Conservation (phyloP, 139 green algal genomes). For the Asterochloris erici region DNA sequence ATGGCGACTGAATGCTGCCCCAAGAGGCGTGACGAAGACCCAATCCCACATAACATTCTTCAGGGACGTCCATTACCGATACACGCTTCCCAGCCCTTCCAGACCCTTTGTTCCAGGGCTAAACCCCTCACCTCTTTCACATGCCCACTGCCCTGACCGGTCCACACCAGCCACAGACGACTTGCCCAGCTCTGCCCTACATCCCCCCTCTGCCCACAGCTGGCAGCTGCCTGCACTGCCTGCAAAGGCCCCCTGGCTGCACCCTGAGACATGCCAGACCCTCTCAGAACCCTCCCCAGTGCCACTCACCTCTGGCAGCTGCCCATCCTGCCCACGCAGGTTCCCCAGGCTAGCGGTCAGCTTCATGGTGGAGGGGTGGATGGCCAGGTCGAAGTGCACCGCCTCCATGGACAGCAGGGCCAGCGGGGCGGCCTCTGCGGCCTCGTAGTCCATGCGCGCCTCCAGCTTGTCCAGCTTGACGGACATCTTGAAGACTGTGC, state of each 20-base stretch:
- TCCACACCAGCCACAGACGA: too few relatives aligned
- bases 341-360: conserved; percentile 68
- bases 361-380: conserved; percentile 37
- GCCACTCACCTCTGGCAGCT: conserved; percentile 32
- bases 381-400: conserved; percentile 46
- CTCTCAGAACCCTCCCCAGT: background rate
- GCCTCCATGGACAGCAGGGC: conserved; percentile 51
- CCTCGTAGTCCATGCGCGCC: conserved; percentile 63
- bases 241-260: background rate
- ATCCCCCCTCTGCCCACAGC: too few relatives aligned
- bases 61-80: too few relatives aligned
- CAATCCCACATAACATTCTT: too few relatives aligned
- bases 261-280: background rate
- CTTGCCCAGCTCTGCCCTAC: too few relatives aligned
- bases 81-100: too few relatives aligned
- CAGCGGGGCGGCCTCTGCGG: conserved; percentile 25
- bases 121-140: too few relatives aligned
- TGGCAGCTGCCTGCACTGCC: too few relatives aligned
- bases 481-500: conserved; percentile 34
- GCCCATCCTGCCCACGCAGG: conserved; percentile 49
- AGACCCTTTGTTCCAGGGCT: too few relatives aligned
- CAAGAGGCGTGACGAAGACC: too few relatives aligned
- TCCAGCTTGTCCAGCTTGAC: conserved; percentile 48
- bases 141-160: too few relatives aligned
- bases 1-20: too few relatives aligned